Evolutionary conservation across 805 yeast genomes (phyloP).

Genomic region (Komagataella kurtzmanii): DNA sequence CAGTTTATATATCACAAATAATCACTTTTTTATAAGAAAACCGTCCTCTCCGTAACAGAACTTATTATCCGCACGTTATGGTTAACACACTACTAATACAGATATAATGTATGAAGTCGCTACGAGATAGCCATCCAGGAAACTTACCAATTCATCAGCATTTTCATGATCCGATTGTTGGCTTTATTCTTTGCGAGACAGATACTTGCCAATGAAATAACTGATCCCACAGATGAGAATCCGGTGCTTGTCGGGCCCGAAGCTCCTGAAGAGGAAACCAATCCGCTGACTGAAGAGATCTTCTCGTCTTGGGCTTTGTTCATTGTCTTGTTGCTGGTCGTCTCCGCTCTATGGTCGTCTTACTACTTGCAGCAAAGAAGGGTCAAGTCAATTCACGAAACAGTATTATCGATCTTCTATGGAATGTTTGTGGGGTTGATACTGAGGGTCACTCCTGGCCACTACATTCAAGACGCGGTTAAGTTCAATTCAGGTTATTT

Average conservation of each 20-base stretch:
- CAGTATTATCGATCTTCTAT: constrained; percentile 87
- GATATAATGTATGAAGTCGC: neutral
- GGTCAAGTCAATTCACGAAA: constrained; percentile 94
- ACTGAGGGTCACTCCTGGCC: constrained; percentile 88
- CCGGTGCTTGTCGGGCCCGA: neutral
- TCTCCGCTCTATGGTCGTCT: constrained; percentile 89
- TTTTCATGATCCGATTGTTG: neutral
- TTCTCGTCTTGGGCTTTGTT: constrained; percentile 96
- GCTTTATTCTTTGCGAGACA: neutral
- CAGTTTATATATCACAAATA: too few relatives aligned
- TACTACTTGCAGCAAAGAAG: constrained; percentile 84
- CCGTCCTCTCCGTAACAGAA: too few relatives aligned
- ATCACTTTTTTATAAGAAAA: too few relatives aligned
- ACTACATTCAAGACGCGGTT: constrained; percentile 92
- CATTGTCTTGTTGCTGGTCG: constrained; percentile 65
- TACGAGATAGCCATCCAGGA: neutral
- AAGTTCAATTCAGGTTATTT: constrained; percentile 90
- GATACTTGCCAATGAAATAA: neutral
- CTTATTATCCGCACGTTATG: neutral
- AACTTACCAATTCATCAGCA: neutral
- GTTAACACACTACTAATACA: neutral
- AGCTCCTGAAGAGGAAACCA: constrained; percentile 24
- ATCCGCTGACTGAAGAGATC: constrained; percentile 88
- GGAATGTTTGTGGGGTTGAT: constrained; percentile 94
- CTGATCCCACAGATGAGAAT: neutral